Conservation (phyloP, 148 eudicot genomes). For the Talinum fruticosum region DNA sequence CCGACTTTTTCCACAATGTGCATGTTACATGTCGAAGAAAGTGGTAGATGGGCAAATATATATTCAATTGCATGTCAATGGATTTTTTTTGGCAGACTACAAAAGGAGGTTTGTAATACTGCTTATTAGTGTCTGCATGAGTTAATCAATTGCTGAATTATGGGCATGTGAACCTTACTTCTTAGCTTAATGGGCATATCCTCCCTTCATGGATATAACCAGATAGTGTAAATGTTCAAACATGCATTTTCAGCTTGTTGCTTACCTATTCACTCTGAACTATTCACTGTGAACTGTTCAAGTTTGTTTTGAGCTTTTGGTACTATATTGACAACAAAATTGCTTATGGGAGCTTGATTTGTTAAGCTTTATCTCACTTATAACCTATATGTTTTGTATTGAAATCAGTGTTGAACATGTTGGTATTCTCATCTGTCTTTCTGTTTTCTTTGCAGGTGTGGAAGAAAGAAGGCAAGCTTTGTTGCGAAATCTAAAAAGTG, state of each 20-base stretch:
- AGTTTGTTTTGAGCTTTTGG: not conserved
- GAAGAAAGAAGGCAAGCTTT: constrained; percentile 30
- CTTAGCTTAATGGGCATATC: not conserved
- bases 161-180: not conserved
- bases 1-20: not conserved
- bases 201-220: not conserved
- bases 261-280: not conserved
- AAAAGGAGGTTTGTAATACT: not conserved
- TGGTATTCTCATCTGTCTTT: not conserved
- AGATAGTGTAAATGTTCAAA: not conserved
- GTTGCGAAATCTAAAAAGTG: constrained; percentile 25
- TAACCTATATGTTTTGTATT: not conserved
- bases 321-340: not conserved
- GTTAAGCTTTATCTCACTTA: not conserved
- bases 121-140: not conserved
- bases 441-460: constrained; percentile 23
- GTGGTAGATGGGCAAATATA: not conserved
- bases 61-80: not conserved
- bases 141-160: not conserved
- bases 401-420: not conserved
- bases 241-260: not conserved
- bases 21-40: not conserved
- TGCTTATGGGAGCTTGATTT: not conserved
- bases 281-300: not conserved
- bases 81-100: not conserved